Evolutionary conservation across 441 rosid species (phyloP), one percentile per base, ranked within the genome.

Genomic region (Pelargonium fulgidum): DNA sequence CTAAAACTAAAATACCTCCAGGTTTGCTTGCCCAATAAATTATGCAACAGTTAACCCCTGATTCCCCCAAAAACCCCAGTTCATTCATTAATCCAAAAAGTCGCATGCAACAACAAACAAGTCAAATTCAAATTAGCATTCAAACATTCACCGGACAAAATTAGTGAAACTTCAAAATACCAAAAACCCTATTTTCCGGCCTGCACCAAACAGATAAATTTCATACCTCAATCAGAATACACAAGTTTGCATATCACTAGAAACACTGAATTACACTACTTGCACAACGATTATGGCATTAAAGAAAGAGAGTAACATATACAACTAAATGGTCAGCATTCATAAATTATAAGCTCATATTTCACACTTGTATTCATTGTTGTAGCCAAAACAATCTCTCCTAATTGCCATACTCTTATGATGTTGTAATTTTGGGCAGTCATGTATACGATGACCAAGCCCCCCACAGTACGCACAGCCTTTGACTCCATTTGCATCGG

Each of bases 391-490:
- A 26, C 33, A 26, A 3, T 26, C 33, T 26, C 33, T 26, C 33
- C 33, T 26, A 26, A 26, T 26, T 26, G 33, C 84, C 85, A 80
- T 69, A 72, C 90, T 85, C 75, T 86, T 87, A 81, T 87, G 95
- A 67, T 89, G 97, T 78, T 93, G 96, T 79, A 91, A 81, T 77
- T 91, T 93, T 24, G 96, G 95, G 69, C 97, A 93, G 64, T 89
- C 90, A 10, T 85, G 73, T 63, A 91, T 91, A 62, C 92, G 91
- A 70, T 93, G 97, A 48, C 97, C 96, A 17, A 91, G 87, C 61
- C 96, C 98, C 45, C 97, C 96, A 82, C 96, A 93, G 65, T 88
- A 87, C 70, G 92, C 96, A 81, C 98, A 93, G 4, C 98, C 98
- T 80, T 91, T 87, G 64, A 88, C 93, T 64, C 97, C 96, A 74